phyloP scores from a whole-genome alignment of 2,329 filamentous ascomycete species.

The Neurospora sp. region DNA sequence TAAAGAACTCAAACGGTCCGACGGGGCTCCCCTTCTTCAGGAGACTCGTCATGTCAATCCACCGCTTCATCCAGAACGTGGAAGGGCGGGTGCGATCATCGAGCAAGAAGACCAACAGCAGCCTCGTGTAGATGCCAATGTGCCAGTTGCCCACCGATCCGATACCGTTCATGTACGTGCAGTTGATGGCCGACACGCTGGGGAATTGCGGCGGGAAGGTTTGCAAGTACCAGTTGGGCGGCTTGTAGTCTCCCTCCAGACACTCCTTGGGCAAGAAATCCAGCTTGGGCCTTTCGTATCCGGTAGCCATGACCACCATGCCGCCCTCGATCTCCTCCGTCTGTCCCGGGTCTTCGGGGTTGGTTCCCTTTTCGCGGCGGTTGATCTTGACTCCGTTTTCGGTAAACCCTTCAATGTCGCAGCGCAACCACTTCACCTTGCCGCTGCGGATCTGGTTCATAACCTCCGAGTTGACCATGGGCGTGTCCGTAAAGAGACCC shows the following conservation, averaged over 20 bases:
- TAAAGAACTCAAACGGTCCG: conserved; percentile 81
- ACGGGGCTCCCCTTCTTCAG: conserved; percentile 63
- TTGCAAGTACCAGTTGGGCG: conserved; percentile 84
- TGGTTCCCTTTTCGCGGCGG: conserved; percentile 60
- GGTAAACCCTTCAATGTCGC: conserved; percentile 62
- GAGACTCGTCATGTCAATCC: conserved; percentile 74
- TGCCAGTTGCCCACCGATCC: conserved; percentile 81
- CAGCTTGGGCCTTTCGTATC: conserved; percentile 65
- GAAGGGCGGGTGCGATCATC: conserved; percentile 67
- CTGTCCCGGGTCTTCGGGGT: conserved; percentile 63
- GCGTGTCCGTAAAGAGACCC: conserved; percentile 74
- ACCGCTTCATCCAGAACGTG: conserved; percentile 67
- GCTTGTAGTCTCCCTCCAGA: conserved; percentile 63
- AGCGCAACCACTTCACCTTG: conserved; percentile 68
- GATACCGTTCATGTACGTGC: conserved; percentile 70
- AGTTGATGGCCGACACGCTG: conserved; percentile 70
- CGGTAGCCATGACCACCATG: conserved; percentile 75
- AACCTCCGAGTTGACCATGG: conserved; percentile 79
- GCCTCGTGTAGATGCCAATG: conserved; percentile 80
- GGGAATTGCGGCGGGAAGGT: conserved; percentile 70
- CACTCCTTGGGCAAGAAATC: conserved; percentile 64
- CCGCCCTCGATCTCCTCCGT: conserved; percentile 61
- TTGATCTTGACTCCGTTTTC: conserved; percentile 61
- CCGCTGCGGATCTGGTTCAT: conserved; percentile 65
- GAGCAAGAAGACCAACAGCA: conserved; percentile 76